These are phyloP conservation scores for Pseudopyrenochaeta lycopersici DNA, from an alignment of 2,329 filamentous ascomycete genomes.

Conservation along the genomic window DNA sequence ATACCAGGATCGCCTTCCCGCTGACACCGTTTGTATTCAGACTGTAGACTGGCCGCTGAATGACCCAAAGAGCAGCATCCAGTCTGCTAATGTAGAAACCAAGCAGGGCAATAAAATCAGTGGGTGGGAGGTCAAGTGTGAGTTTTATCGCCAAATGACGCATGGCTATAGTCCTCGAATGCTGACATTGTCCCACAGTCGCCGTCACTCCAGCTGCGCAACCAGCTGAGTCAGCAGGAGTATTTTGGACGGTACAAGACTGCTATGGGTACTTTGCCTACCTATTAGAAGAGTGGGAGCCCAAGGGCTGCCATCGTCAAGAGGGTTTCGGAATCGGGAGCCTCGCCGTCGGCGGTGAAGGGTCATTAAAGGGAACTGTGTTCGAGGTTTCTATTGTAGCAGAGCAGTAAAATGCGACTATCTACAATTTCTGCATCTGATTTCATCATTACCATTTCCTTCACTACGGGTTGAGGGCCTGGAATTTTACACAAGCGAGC, in stretches of 20 bases:
- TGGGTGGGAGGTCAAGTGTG: conserved; percentile 31
- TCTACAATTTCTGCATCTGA: background rate
- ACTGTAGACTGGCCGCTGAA: conserved; percentile 27
- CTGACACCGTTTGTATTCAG: conserved; percentile 24
- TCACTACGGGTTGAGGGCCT: no score
- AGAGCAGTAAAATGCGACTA: background rate
- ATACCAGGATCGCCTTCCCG: conserved; percentile 22
- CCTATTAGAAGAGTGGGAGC: conserved; percentile 25
- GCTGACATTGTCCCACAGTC: conserved; percentile 17
- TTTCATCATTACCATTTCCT: no score
- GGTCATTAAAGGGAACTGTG: conserved; percentile 29
- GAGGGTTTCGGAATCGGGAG: conserved; percentile 31
- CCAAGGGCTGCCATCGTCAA: conserved; percentile 28
- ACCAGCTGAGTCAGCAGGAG: conserved; percentile 17
- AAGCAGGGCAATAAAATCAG: conserved; percentile 22
- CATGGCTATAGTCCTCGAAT: background rate
- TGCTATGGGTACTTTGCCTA: conserved; percentile 41
- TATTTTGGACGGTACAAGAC: conserved; percentile 33
- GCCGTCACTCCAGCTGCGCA: conserved; percentile 32
- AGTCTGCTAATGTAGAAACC: conserved; percentile 26
- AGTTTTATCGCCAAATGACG: conserved; percentile 5
- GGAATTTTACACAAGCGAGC: no score
- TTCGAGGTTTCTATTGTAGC: conserved; percentile 32
- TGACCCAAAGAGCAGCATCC: conserved; percentile 22
- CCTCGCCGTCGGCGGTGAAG: conserved; percentile 30